These are phyloP conservation scores for Quercus mongolica DNA, from an alignment of 306 rosid species.

Conservation along the genomic window DNA sequence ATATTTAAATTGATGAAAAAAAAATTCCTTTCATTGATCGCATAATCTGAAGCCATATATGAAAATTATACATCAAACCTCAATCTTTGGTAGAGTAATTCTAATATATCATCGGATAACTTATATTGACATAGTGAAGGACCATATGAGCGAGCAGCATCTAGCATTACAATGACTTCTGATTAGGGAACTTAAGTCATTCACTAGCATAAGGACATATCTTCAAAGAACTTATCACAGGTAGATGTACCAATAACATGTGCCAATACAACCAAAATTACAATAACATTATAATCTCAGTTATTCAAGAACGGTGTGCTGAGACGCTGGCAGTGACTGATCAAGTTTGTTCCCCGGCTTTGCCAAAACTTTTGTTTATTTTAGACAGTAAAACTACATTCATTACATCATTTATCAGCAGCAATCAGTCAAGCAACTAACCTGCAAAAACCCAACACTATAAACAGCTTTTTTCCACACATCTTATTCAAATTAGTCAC, in stretches of 20 bases:
- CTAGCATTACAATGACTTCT: not conserved
- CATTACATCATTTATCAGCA: not conserved
- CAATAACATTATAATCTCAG: too few relatives aligned
- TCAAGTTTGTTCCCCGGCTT: not conserved
- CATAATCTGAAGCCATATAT: not conserved
- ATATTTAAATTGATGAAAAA: not conserved
- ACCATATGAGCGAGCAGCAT: not conserved
- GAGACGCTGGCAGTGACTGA: too few relatives aligned
- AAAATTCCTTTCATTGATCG: not conserved
- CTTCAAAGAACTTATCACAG: not conserved
- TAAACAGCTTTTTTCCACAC: not conserved
- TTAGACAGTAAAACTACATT: not conserved
- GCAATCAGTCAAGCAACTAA: not conserved
- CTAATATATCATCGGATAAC: not conserved
- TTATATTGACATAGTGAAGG: not conserved
- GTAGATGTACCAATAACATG: not conserved
- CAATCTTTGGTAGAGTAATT: not conserved
- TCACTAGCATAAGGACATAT: not conserved
- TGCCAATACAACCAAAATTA: too few relatives aligned
- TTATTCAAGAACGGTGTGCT: too few relatives aligned
- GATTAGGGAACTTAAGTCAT: not conserved
- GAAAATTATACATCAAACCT: not conserved
- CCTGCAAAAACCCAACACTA: not conserved
- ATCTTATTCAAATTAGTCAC: not conserved
- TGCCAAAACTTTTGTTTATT: not conserved